These are phyloP conservation scores for Mycena alexandri DNA, from an alignment of 768 basidiomycete genomes.

Conservation along the genomic window DNA sequence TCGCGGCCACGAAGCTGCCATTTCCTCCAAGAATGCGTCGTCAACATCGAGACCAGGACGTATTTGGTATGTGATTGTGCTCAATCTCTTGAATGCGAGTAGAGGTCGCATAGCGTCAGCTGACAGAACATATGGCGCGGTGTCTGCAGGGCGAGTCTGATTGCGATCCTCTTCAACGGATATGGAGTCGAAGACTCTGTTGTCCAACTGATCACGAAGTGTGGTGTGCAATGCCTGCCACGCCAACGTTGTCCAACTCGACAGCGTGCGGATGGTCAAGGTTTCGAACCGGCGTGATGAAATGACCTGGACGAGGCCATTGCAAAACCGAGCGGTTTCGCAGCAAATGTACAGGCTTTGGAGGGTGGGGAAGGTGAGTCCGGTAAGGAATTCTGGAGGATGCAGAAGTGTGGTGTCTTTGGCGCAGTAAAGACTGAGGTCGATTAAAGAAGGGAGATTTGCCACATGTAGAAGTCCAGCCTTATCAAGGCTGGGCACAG, in stretches of 20 bases:
- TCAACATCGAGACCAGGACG: slow-evolving; percentile 5
- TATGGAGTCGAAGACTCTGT: not conserved
- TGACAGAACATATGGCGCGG: slow-evolving; percentile 13
- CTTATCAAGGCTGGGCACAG: slow-evolving; percentile 16
- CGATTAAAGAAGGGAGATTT: slow-evolving; percentile 1
- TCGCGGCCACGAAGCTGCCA: slow-evolving; percentile 3
- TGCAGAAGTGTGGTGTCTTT: not conserved
- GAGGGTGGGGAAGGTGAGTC: slow-evolving; percentile 18
- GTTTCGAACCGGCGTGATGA: slow-evolving; percentile 14
- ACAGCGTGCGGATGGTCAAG: not conserved
- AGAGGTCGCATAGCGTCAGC: slow-evolving; percentile 11
- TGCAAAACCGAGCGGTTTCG: slow-evolving; percentile 19
- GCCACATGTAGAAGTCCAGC: slow-evolving; percentile 18
- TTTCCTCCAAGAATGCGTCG: slow-evolving; percentile 15
- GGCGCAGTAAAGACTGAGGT: not conserved
- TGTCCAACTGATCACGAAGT: slow-evolving; percentile 19
- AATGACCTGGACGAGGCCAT: slow-evolving; percentile 15
- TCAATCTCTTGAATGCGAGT: not conserved
- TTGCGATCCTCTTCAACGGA: not conserved
- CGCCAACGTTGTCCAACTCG: slow-evolving; percentile 19
- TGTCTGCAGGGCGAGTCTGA: not conserved
- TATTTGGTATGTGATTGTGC: not conserved
- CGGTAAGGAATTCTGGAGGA: slow-evolving; percentile 16
- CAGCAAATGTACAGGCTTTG: not conserved
- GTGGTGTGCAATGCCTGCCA: slow-evolving; percentile 25